Base-by-base conservation (phyloP, 495 filamentous ascomycete species). In the Aspergillus bridgeri region DNA sequence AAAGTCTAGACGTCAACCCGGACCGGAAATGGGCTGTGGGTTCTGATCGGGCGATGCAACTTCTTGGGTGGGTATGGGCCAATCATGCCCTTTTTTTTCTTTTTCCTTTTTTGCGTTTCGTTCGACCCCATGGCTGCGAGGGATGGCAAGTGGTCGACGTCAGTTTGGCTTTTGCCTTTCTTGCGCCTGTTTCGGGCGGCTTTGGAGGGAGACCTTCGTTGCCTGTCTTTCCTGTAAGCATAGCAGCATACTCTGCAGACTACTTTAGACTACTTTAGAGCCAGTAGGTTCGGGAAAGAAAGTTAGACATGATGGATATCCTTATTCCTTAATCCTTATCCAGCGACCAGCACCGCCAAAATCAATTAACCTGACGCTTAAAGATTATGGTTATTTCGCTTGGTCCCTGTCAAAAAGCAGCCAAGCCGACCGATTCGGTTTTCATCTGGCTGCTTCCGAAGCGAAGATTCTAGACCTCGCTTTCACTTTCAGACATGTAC, bases 31-130 rank as follows among this genome's bases (percentile, higher is more conserved):
- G 57, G 61, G 61, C 46, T 60, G 58, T 63, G 61, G 61, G 57
- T 59, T 52, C 60, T 44, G 60, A 63, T 63, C 61, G 61, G 50
- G 46, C 57, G 53, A 63, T 63, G 54, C 59, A 61, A 53, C 54
- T 52, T 42, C 48, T 56, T 56, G 53, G 25, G 33, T 38, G 44
- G 19, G 27, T 24, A 19, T 19, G 24, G 19, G 44, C 59, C 59
- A 60, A 60, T 60, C 13, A 53, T 48, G 44, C n/a, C 5, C 29
- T 2, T 9, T 7, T 4, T 27, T 27, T 27, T 9, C 27, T 1
- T 29, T 7, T 29, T 7, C 11, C 11, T 38, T 38, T 38, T 15
- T 38, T 38, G 33, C 29, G 25, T 3, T 38, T 38, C 33, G 33
- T 13, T 1, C 9, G 33, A 38, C 33, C 33, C 33, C 13, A 1